Conservation (phyloP, 2,329 filamentous ascomycete species). For the Cladosporium sp. region DNA sequence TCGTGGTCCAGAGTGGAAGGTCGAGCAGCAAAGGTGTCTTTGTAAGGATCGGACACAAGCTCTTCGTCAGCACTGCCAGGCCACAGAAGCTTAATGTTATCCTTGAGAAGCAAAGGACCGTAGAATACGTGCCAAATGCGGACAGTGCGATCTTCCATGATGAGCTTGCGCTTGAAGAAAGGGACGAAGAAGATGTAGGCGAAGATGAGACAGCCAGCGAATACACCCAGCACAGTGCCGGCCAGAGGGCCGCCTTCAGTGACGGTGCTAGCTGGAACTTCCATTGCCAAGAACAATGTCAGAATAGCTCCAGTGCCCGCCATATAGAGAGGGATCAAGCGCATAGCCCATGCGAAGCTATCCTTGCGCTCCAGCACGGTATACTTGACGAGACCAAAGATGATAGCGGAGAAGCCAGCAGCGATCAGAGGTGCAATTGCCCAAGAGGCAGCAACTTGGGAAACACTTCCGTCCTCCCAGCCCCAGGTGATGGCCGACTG, state of each 20-base stretch:
- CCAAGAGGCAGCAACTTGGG: conserved; percentile 33
- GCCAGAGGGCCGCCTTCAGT: conserved; percentile 39
- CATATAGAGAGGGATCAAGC: conserved; percentile 46
- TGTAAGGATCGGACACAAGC: conserved; percentile 21
- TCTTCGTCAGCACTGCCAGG: conserved; percentile 19
- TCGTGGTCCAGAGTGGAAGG: background rate
- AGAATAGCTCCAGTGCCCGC: conserved; percentile 43
- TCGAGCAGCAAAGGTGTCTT: conserved; percentile 11
- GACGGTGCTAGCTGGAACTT: conserved; percentile 26
- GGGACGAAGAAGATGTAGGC: conserved; percentile 54
- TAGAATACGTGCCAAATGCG: conserved; percentile 51
- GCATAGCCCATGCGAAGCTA: conserved; percentile 45
- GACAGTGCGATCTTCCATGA: conserved; percentile 59
- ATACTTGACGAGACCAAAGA: conserved; percentile 47
- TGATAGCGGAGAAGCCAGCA: conserved; percentile 41
- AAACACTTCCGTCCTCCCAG: conserved; percentile 39
- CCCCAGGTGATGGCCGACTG: conserved; percentile 30
- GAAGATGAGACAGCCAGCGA: conserved; percentile 48
- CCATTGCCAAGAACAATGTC: conserved; percentile 54
- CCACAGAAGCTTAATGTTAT: conserved; percentile 35
- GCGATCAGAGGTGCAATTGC: conserved; percentile 45
- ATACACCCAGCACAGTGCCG: conserved; percentile 52
- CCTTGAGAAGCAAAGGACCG: conserved; percentile 37
- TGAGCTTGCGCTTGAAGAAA: conserved; percentile 55
- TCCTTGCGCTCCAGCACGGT: conserved; percentile 44